Percentiles rank a stretch among this genome's conserved stretches.
These are phyloP conservation scores for Chrysanthemum lavandulifolium DNA, from an alignment of 129 eudicot genomes.

Conservation along the genomic window DNA sequence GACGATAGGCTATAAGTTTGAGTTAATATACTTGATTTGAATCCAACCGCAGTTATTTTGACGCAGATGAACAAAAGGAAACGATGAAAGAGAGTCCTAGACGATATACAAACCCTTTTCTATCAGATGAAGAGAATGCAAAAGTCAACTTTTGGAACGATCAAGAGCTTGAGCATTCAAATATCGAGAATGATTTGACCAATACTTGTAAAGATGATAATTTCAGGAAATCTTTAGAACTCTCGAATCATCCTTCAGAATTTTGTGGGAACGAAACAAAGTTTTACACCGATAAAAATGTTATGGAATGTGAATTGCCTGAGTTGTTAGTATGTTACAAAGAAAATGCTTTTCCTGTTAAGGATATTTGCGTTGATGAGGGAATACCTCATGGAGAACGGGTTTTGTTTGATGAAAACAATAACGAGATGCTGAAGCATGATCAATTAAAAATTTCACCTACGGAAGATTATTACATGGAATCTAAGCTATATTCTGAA, in stretches of 20 bases:
- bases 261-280: conserved; percentile 35
- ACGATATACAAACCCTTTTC: conserved; percentile 32
- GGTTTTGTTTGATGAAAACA: conserved; percentile 34
- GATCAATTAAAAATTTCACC: conserved; percentile 38
- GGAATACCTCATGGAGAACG: conserved; percentile 51
- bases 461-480: conserved; percentile 21
- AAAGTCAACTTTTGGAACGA: conserved; percentile 32
- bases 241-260: conserved; percentile 17
- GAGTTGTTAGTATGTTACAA: conserved; percentile 67
- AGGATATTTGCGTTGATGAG: conserved; percentile 82
- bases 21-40: conserved; percentile 33
- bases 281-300: conserved; percentile 55
- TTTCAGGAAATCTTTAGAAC: conserved; percentile 24
- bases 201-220: conserved; percentile 22
- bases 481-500: conserved; percentile 27
- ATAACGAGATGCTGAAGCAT: conserved; percentile 18
- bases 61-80: conserved; percentile 42
- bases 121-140: conserved; percentile 37
- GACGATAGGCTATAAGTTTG: conserved; percentile 1
- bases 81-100: conserved; percentile 46
- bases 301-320: conserved; percentile 63
- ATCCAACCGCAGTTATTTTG: conserved; percentile 37
- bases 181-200: conserved; percentile 32
- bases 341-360: conserved; percentile 48
- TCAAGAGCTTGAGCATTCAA: conserved; percentile 35